Percentiles rank a stretch among this genome's conserved stretches.
Evolutionary conservation across 495 filamentous ascomycete species (phyloP).

Genomic region (Corynascus novoguineensis): DNA sequence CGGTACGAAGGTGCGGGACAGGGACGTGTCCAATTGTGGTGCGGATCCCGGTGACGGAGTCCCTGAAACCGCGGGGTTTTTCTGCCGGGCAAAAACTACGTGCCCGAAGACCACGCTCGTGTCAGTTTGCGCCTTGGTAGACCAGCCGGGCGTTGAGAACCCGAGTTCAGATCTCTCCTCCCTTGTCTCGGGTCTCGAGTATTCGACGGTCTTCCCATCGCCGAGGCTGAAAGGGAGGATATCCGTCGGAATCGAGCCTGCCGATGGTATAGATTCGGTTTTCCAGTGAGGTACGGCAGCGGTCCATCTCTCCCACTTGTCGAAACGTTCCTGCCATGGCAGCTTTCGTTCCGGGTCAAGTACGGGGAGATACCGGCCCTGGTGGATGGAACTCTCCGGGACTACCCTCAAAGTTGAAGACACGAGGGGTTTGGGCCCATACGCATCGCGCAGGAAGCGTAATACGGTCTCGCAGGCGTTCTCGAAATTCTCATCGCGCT

Average conservation of each 20-base stretch:
- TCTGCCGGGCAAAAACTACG: conserved; percentile 29
- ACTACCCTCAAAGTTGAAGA: conserved; percentile 16
- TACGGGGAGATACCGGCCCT: conserved; percentile 28
- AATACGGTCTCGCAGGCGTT: conserved; percentile 34
- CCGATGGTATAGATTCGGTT: background rate
- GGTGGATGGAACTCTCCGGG: background rate
- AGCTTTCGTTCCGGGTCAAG: conserved; percentile 27
- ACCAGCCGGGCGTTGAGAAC: conserved; percentile 23
- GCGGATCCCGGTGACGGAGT: conserved; percentile 18
- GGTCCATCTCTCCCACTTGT: conserved; percentile 38
- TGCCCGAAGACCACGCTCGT: conserved; percentile 41
- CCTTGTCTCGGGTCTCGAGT: background rate
- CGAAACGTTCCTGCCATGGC: conserved; percentile 40
- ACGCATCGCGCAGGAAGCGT: conserved; percentile 41
- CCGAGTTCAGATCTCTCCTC: no score
- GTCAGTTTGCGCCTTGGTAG: conserved; percentile 18
- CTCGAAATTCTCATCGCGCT: conserved; percentile 23
- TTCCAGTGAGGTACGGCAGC: background rate
- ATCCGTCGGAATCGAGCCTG: conserved; percentile 8
- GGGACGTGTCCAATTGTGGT: conserved; percentile 3
- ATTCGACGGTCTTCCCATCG: background rate
- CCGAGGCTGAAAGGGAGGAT: conserved; percentile 17
- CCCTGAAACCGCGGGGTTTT: conserved; percentile 13
- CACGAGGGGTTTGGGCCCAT: conserved; percentile 20
- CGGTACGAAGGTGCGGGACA: conserved; percentile 25